Conservation (phyloP, 129 eudicot genomes). For the Smallanthus sonchifolius region DNA sequence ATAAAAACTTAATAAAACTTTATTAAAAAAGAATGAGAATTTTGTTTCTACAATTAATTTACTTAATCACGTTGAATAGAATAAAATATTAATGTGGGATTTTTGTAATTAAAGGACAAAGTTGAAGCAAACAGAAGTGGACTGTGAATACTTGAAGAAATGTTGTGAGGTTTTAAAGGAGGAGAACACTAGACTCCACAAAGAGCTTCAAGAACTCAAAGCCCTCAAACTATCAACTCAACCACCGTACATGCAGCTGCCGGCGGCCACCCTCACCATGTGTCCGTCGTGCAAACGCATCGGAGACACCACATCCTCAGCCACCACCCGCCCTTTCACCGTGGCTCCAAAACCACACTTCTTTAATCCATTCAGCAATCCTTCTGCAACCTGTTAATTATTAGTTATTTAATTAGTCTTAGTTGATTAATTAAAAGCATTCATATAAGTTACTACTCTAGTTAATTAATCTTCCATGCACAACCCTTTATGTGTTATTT, state of each 20-base stretch:
- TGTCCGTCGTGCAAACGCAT: slow-evolving; percentile 84
- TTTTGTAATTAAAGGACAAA: slow-evolving; percentile 52
- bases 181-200: slow-evolving; percentile 78
- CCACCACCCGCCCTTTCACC: slow-evolving; percentile 22
- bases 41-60: too few species aligned
- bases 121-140: slow-evolving; percentile 95
- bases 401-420: slow-evolving; percentile 8
- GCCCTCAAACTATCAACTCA: slow-evolving; percentile 42
- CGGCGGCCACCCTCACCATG: slow-evolving; percentile 93
- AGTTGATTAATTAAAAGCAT: slow-evolving; percentile 1
- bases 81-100: too few species aligned
- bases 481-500: slow-evolving; percentile 42
- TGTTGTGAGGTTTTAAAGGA: slow-evolving; percentile 82
- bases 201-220: slow-evolving; percentile 79
- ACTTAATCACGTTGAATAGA: too few species aligned
- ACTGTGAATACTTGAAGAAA: slow-evolving; percentile 81
- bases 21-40: too few species aligned
- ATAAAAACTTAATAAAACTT: too few species aligned
- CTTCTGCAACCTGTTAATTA: slow-evolving; percentile 66
- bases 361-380: slow-evolving; percentile 57
- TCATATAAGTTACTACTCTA: not conserved
- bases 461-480: slow-evolving; percentile 15
- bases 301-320: slow-evolving; percentile 31
- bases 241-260: slow-evolving; percentile 81
- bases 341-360: slow-evolving; percentile 46